Conservation (phyloP, 768 basidiomycete species). For the Leucosporidium scottii region DNA sequence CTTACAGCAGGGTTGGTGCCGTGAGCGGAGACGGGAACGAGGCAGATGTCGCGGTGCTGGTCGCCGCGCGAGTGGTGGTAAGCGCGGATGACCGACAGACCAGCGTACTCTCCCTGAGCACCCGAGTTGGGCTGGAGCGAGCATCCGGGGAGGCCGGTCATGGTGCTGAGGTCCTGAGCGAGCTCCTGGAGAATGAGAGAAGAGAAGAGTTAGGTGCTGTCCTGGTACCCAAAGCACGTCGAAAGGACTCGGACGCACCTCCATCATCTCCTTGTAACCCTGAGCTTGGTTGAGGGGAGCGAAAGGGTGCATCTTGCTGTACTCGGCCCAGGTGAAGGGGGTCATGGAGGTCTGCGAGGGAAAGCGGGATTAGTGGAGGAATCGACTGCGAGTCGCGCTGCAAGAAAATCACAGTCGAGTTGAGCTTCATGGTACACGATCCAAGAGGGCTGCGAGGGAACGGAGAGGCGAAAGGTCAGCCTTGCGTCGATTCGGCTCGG, state of each 20-base stretch:
- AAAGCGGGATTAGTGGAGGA: background rate
- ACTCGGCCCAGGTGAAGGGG: constrained; percentile 90
- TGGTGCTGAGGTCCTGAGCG: constrained; percentile 78
- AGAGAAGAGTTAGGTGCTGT: background rate
- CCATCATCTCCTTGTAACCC: constrained; percentile 78
- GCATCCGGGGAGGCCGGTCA: constrained; percentile 93
- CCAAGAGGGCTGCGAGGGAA: constrained; percentile 36
- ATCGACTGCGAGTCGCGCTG: background rate
- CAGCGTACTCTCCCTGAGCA: constrained; percentile 94
- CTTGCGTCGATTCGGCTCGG: background rate
- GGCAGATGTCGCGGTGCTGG: constrained; percentile 69
- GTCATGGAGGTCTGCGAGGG: background rate
- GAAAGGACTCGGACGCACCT: constrained; percentile 5
- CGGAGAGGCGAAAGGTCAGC: background rate
- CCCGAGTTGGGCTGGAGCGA: constrained; percentile 99
- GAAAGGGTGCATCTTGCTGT: constrained; percentile 84
- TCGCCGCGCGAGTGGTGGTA: constrained; percentile 87
- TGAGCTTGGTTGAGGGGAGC: constrained; percentile 79
- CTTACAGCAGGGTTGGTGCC: constrained; percentile 95
- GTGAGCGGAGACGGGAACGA: constrained; percentile 78
- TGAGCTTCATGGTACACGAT: constrained; percentile 51
- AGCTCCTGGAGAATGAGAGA: constrained; percentile 67
- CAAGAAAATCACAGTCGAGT: constrained; percentile 63
- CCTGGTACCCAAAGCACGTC: background rate
- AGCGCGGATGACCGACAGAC: constrained; percentile 86